Conservation (phyloP, 352 stramenopile genomes). For the Pythium rishiriense region DNA sequence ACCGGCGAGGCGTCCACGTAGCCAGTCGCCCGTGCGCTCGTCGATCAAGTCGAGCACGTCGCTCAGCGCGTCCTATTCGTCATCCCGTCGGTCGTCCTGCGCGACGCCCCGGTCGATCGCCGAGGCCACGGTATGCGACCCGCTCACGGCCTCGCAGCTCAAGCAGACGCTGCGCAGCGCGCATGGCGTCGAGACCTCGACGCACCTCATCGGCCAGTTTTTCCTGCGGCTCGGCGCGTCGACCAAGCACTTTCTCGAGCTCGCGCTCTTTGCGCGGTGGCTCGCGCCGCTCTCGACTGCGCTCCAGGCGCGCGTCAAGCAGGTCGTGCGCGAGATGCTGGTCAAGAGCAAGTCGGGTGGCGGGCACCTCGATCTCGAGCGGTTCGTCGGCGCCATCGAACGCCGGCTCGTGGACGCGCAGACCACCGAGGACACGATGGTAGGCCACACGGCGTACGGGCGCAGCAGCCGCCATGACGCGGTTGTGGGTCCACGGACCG, state of each 20-base stretch:
- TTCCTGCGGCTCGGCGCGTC: conserved; percentile 47
- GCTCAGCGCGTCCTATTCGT: background rate
- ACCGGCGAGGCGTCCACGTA: conserved; percentile 5
- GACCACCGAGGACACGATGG: conserved; percentile 6
- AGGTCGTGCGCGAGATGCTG: conserved; percentile 40
- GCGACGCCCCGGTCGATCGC: conserved; percentile 11
- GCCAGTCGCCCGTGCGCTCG: conserved; percentile 12
- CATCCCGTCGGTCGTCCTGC: conserved; percentile 11
- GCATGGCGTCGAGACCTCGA: conserved; percentile 40
- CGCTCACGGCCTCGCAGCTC: conserved; percentile 38
- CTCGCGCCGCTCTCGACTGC: conserved; percentile 36
- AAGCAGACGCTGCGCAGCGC: conserved; percentile 35
- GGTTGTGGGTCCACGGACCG: background rate
- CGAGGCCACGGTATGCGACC: conserved; percentile 22
- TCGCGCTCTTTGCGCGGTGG: conserved; percentile 46
- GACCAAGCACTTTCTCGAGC: conserved; percentile 49
- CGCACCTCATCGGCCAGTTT: conserved; percentile 50
- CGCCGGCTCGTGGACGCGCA: conserved; percentile 9
- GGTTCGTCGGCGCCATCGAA: conserved; percentile 33
- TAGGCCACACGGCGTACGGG: too few relatives aligned
- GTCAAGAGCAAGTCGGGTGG: conserved; percentile 47
- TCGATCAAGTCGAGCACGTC: background rate
- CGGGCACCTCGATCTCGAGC: conserved; percentile 48
- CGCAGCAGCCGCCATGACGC: background rate
- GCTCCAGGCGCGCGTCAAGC: conserved; percentile 36